Base-by-base conservation (phyloP, 78 protist genomes). In the Protostelium mycophagum region DNA sequence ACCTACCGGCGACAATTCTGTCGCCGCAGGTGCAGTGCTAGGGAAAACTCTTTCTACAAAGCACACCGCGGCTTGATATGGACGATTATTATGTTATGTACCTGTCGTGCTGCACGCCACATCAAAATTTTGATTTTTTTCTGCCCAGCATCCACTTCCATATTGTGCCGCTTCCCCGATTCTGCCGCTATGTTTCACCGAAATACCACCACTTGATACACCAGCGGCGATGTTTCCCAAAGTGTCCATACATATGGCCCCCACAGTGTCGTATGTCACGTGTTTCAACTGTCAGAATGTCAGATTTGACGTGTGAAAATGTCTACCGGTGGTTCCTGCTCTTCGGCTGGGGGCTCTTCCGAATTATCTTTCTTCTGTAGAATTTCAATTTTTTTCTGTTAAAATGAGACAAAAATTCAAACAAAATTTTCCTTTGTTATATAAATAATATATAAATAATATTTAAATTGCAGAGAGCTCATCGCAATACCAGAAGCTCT, bases 141-240 rank as follows among this genome's bases (percentile, higher is more conserved):
- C 90, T 10, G 94, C 94, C 94, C 94, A 92, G 86, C 94, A 92
- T 1, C 94, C 94, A 29, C 91, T 87, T 0, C 91, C 92, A 85
- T 87, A 94, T 0, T 88, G 35, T 16, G 94, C 94, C 35, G 94
- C 96, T 36, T 94, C 95, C 0, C 96, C 96, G 34, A 94, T 92
- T 94, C 96, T 91, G 35, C 96, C 96, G 83, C n/a, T 9, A 73
- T 89, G 91, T 63, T 91, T 92, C 34, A 94, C 34, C 35, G 94
- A 89, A 35, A 92, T 91, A 31, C 96, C 96, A 28, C 96, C 96
- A 94, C 96, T 94, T 9, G 95, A 92, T 28, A 94, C 96, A 38
- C 96, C 96, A 90, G 95, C 36, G 36, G 91, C 36, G 16, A 91
- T 63, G 73, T 38, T 10, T 16, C 96, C 96, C 84, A 73, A 85